Base-by-base conservation (phyloP, 1,284 basidiomycete genomes). In the Laetiporus sulphureus region DNA sequence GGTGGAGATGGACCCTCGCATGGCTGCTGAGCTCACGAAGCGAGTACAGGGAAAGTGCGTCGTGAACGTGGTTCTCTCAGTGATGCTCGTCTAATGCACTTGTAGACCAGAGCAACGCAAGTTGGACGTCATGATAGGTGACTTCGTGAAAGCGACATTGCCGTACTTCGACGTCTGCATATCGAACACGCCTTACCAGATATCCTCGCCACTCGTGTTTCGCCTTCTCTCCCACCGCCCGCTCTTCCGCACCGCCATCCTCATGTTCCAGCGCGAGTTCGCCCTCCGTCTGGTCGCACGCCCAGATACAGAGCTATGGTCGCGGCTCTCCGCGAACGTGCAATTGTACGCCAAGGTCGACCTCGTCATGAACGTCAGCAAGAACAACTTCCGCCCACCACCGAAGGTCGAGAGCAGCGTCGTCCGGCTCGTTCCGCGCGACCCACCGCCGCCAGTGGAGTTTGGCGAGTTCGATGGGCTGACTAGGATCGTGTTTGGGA, bases 231-330 rank as follows among this genome's bases (percentile, higher is more conserved):
- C 95, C 2, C 93, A 98, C 58, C 87, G 95, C 6, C 95, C 95
- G 0, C 73, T 97, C 37, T 93, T 91, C 62, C 89, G 95, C 24
- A 83, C 88, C 48, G 91, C 92, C 21, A 93, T 99, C 49, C 88
- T 99, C 68, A 99, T 99, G 95, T 99, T 99, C 69, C 95, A 99
- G 67, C 86, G 93, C 43, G 95, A 99, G 63, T 99, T 99, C 58
- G 95, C 96, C 0, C 73, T 95, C 45, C 87, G 96, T 2, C 77
- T 99, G 11, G 83, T 92, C 32, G 96, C 95, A 3, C 73, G 79
- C 21, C 92, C 96, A 0, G 84, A 83, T 2, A 85, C 89, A 7
- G 72, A 82, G 20, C 69, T 97, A 5, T 99, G 96, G 96, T 97
- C 93, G 41, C 79, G 95, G 33, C 71, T 99, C 20, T 91, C 89